Evolutionary conservation across 305 asterid species (phyloP), one percentile per base, ranked within the genome.

Genomic region (Andrographis paniculata): DNA sequence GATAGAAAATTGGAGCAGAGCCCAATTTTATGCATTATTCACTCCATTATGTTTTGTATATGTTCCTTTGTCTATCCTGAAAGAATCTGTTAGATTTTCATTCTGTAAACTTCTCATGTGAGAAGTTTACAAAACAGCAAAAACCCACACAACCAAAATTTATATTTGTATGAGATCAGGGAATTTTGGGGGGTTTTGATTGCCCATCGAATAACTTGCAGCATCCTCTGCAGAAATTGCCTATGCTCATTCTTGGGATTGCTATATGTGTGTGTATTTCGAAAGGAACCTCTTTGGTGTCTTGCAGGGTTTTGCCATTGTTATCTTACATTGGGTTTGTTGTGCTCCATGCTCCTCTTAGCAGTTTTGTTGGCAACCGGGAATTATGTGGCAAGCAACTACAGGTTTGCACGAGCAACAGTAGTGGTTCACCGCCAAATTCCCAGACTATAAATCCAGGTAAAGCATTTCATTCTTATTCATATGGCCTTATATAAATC

Each of bases 311-410:
- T 37, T 50, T 24, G 31, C 18, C 40, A 30, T 27, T 16, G 45
- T 18, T 16, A 33, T 27, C 48, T 14, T 55, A 7, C 17, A 4
- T 5, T 17, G n/a, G n/a, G 9, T 24, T 27, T 48, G 43, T 42
- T 44, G 40, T 24, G 22, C 51, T 45, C 49, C 43, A 52, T 63
- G 71, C 57, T 61, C 58, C 65, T 53, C 55, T 49, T 55, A 54
- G 75, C 74, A 91, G 99, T 27, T 91, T 80, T 72, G 65, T 80
- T 58, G 99, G 99, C 42, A 91, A 91, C 56, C 96, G 91, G 52
- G 93, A 70, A 44, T 70, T 91, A 74, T 91, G 99, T 60, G 99
- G 99, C 45, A 60, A 64, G 76, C 99, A 91, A 78, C 61, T 65
- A 30, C 70, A 60, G 50, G 47, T 56, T 49, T 91, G 99, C 77